Evolutionary conservation across 495 filamentous ascomycete genomes (phyloP), one percentile per base, ranked within the genome.

Genomic region (Chaetomium fimeti): DNA sequence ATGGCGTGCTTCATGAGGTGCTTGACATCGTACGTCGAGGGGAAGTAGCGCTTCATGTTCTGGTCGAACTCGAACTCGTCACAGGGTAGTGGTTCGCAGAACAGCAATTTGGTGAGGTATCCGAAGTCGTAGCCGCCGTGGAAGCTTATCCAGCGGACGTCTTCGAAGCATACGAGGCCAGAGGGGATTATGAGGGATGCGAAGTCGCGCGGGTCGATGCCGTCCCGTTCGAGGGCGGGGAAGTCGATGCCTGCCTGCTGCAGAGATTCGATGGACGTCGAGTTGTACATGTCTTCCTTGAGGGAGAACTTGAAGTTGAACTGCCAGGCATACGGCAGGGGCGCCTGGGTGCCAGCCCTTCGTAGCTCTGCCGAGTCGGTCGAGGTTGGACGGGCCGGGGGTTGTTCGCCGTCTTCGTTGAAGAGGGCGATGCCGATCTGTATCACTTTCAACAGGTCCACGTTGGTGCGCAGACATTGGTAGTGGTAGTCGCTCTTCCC

Each of bases 51-150:
- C 61, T 88, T 88, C 63, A 97, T 89, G 20, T 91, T 80, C 61
- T 86, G 84, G 71, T 92, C 89, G 74, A 96, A 98, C 57, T 92
- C 88, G 48, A 85, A 83, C 72, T 98, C 94, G 67, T 93, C 90
- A 61, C 91, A 88, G 3, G 94, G 94, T 13, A 98, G 81, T 52
- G 87, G 84, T 25, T 87, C 81, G 77, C 87, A 88, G 38, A 87
- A 83, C 76, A 98, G 88, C 40, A 97, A 87, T 77, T 98, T 98
- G 72, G 96, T 91, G 55, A 98, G 78, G 71, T 98, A 97, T 43
- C 91, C 94, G 77, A 98, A 97, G 78, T 98, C 94, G 78, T 98
- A 98, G 54, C 94, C 94, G n/a, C 91, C 93, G 75, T 98, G 94
- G 77, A 98, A 98, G 22, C 91, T 95, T 38, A 98, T 89, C 94